A percentile compares a stretch with the other conserved stretches of the same genome.
phyloP scores from a whole-genome alignment of 306 rosid genomes.

The Inga leiocalycina region DNA sequence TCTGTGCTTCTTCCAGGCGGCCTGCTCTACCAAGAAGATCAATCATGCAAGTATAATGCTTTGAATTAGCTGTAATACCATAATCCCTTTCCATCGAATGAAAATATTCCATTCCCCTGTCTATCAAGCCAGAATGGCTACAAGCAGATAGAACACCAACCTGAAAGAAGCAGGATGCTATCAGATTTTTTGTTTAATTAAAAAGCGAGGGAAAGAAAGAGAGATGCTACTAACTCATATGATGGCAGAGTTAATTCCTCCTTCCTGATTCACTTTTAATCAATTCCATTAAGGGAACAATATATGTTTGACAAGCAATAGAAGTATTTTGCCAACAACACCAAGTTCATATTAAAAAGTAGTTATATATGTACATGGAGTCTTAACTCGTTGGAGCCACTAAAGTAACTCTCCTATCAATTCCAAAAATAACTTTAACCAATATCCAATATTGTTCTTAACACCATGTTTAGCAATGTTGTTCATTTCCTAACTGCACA shows the following conservation, averaged over 20 bases:
- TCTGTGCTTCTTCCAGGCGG: slow-evolving; percentile 69
- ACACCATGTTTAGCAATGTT: background rate
- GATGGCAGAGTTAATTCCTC: background rate
- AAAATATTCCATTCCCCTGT: slow-evolving; percentile 67
- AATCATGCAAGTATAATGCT: slow-evolving; percentile 80
- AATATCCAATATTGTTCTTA: background rate
- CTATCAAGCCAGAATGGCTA: slow-evolving; percentile 74
- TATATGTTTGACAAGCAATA: background rate
- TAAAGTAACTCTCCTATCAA: background rate
- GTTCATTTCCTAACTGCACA: background rate
- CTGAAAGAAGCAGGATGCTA: slow-evolving; percentile 46
- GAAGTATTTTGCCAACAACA: background rate
- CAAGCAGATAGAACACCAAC: slow-evolving; percentile 86
- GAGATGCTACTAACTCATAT: background rate
- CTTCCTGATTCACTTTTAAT: slow-evolving; percentile 15
- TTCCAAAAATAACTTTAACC: background rate
- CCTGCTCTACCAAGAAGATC: slow-evolving; percentile 95
- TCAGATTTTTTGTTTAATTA: background rate
- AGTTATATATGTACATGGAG: background rate
- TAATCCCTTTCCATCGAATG: slow-evolving; percentile 65
- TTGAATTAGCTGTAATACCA: slow-evolving; percentile 58
- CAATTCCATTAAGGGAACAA: background rate
- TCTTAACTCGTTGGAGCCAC: slow-evolving; percentile 7
- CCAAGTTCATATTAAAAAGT: background rate
- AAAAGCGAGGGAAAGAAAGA: background rate